Evolutionary conservation across 805 yeast genomes (phyloP).

Genomic region (Metschnikowia gruessii): DNA sequence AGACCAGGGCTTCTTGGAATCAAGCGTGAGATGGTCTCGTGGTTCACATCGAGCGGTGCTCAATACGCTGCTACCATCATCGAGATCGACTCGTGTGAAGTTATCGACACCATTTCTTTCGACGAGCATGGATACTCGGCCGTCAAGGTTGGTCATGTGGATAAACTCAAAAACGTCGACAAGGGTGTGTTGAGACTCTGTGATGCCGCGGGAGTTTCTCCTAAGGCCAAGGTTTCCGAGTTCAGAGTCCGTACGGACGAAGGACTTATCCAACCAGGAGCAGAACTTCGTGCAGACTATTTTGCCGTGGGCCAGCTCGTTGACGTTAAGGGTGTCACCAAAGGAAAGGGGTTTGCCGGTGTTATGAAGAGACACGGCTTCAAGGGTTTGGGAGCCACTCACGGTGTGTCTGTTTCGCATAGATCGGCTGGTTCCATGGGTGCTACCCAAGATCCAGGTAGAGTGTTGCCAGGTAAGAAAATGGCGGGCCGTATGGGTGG

Average conservation of each 20-base stretch:
- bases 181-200: constrained; percentile 68
- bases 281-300: constrained; percentile 76
- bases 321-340: constrained; percentile 73
- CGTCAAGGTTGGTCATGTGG: constrained; percentile 83
- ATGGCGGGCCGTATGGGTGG: constrained; percentile 99
- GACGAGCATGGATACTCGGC: constrained; percentile 80
- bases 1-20: constrained; percentile 85
- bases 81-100: constrained; percentile 87
- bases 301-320: constrained; percentile 81
- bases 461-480: constrained; percentile 93
- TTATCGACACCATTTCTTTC: constrained; percentile 63
- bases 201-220: constrained; percentile 76
- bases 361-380: constrained; percentile 96
- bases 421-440: constrained; percentile 98
- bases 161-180: constrained; percentile 57
- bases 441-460: constrained; percentile 92
- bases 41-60: constrained; percentile 67
- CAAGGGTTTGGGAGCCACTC: constrained; percentile 85
- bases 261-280: constrained; percentile 74
- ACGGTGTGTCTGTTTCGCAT: constrained; percentile 91
- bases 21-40: constrained; percentile 89
- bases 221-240: constrained; percentile 72
- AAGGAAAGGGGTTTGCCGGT: constrained; percentile 97
- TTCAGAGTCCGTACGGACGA: constrained; percentile 68
- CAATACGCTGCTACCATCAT: constrained; percentile 82